Base-by-base conservation (phyloP, 345 rosid genomes). In the Acer yangbiense region DNA sequence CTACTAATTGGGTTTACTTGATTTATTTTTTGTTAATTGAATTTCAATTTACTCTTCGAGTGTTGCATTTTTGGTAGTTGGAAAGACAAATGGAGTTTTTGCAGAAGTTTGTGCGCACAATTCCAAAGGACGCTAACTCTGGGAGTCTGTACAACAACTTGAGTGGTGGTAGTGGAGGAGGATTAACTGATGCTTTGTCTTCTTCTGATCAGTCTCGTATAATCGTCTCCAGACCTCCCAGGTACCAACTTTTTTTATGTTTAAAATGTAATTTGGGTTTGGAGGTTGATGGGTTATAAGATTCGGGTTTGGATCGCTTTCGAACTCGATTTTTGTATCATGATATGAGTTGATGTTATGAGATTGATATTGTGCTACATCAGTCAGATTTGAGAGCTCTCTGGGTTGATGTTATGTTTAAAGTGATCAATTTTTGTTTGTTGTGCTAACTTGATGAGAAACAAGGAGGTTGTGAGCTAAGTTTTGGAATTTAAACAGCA, bases 1-100 rank as follows among this genome's bases (percentile, higher is more conserved):
- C 27, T 20, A 9, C 35, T 13, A 16, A 9, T 44, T 44, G 68
- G 65, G 9, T 52, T 5, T 48, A 2, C 48, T 48, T 48, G 29
- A 64, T 2, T 18, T 41, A 64, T 2, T 18, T 41, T 3, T 57
- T 12, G 52, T n/a, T n/a, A 29, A 18, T 71, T 55, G 50, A 21
- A 16, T 35, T 17, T 20, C 27, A 20, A 20, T 7, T 60, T 16
- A 6, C 39, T 29, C 17, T 72, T 46, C 6, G 1, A 32, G 62
- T 71, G 43, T 17, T 9, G 12, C 6, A 11, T 13, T 32, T 65
- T 65, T 67, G 10, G 44, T 44, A 20, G 54, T 10, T 23, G 11
- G 23, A 60, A 29, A 48, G 57, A 43, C 46, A 52, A 39, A 92
- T 90, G 96, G 96, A 90, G 77, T 90, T 81, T 50, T 68, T 84